Evolutionary conservation across 345 rosid species (phyloP).

Genomic region (Eucalyptus marginata): DNA sequence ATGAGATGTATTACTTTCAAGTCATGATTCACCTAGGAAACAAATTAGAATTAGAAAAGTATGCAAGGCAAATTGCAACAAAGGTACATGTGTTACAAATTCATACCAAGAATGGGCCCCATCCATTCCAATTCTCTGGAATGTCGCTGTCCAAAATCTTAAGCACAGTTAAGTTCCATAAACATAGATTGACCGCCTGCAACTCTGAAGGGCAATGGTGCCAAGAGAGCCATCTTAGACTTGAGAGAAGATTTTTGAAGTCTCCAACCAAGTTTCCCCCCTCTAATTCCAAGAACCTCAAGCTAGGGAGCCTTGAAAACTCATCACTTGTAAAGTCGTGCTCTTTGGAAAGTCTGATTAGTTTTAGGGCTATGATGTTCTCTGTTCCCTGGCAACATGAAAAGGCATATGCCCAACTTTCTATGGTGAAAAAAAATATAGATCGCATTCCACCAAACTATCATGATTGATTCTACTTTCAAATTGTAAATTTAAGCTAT

Average conservation of each 20-base stretch:
- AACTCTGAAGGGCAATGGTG: not conserved
- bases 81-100: not conserved
- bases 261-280: not conserved
- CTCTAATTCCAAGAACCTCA: not conserved
- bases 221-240: not conserved
- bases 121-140: not conserved
- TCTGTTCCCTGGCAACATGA: not conserved
- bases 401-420: not conserved
- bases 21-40: not conserved
- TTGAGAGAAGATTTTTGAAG: not conserved
- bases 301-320: not conserved
- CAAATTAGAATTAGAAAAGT: not conserved
- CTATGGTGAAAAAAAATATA: not conserved
- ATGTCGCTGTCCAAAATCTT: not conserved
- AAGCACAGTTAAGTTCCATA: not conserved
- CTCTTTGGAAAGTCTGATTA: not conserved
- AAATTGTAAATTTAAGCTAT: not conserved
- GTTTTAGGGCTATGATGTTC: not conserved
- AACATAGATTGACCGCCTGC: accelerated
- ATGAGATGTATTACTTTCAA: not conserved
- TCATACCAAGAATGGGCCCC: not conserved
- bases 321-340: not conserved
- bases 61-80: not conserved
- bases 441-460: accelerated
- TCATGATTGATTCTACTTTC: not conserved